A percentile compares a stretch with the other conserved stretches of the same genome.
phyloP scores from a whole-genome alignment of 257 asterid species.

The Fraxinus excelsior region DNA sequence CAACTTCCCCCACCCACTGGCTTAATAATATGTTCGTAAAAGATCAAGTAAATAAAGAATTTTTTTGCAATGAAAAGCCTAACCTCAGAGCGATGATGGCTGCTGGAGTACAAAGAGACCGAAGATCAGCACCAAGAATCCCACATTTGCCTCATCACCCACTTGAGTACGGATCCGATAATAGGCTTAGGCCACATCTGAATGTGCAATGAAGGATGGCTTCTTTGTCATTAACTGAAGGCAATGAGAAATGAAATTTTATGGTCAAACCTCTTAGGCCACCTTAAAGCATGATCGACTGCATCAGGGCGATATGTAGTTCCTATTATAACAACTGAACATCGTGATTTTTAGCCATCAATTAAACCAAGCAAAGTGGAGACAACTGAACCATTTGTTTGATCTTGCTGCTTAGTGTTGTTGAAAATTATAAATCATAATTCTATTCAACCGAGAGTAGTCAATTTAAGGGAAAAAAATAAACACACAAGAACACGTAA shows the following conservation, averaged over 20 bases:
- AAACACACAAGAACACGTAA: too few species aligned
- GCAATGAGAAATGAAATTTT: conserved; percentile 50
- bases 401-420: conserved; percentile 71
- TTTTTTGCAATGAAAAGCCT: conserved; percentile 77
- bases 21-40: too few species aligned
- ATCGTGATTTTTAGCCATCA: conserved; percentile 97
- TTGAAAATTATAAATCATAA: too few species aligned
- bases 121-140: conserved; percentile 98
- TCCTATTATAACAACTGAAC: conserved; percentile 95
- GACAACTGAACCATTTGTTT: conserved; percentile 97
- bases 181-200: conserved; percentile 90
- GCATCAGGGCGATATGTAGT: conserved; percentile 99
- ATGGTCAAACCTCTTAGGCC: conserved; percentile 91
- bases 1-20: too few species aligned
- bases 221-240: conserved; percentile 85
- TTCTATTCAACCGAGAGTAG: too few species aligned
- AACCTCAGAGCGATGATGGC: conserved; percentile 78
- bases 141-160: conserved; percentile 78
- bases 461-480: too few species aligned
- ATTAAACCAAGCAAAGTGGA: conserved; percentile 94
- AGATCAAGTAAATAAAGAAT: too few species aligned
- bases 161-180: conserved; percentile 73
- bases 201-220: conserved; percentile 85
- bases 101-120: conserved; percentile 97
- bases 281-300: conserved; percentile 93